phyloP scores from a whole-genome alignment of 2,329 filamentous ascomycete genomes.

The Beauveria bassiana region DNA sequence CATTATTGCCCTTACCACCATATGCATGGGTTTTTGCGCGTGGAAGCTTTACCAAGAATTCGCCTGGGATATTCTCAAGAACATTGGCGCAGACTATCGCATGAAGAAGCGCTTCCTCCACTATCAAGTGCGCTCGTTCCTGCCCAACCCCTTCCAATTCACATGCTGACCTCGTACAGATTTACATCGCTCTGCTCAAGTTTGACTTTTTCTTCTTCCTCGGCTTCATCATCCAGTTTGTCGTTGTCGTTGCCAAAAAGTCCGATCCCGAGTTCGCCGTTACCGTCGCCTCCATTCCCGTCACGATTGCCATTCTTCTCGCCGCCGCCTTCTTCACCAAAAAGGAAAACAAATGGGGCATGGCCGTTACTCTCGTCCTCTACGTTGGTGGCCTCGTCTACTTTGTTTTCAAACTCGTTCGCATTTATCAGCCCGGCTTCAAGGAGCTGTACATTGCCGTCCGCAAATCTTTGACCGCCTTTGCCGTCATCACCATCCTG shows the following conservation, averaged over 20 bases:
- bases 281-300: slow-evolving; percentile 80
- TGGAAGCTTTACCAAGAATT: slow-evolving; percentile 99
- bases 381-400: slow-evolving; percentile 88
- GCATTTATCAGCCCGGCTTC: slow-evolving; percentile 72
- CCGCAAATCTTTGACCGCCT: slow-evolving; percentile 79
- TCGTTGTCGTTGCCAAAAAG: slow-evolving; percentile 73
- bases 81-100: slow-evolving; percentile 92
- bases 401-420: slow-evolving; percentile 96
- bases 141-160: background rate
- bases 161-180: slow-evolving; percentile 42
- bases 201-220: slow-evolving; percentile 99
- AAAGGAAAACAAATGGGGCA: slow-evolving; percentile 72
- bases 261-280: slow-evolving; percentile 71
- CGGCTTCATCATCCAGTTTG: slow-evolving; percentile 95
- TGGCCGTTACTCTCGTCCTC: slow-evolving; percentile 69
- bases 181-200: slow-evolving; percentile 95
- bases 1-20: slow-evolving; percentile 68
- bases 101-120: slow-evolving; percentile 96
- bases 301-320: slow-evolving; percentile 84
- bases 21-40: slow-evolving; percentile 66
- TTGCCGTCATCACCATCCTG: slow-evolving; percentile 86
- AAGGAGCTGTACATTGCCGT: slow-evolving; percentile 64
- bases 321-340: slow-evolving; percentile 79
- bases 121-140: slow-evolving; percentile 63
- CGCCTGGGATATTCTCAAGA: slow-evolving; percentile 98